These are phyloP conservation scores for Aeminium ludgeri DNA, from an alignment of 495 filamentous ascomycete genomes.

Conservation along the genomic window DNA sequence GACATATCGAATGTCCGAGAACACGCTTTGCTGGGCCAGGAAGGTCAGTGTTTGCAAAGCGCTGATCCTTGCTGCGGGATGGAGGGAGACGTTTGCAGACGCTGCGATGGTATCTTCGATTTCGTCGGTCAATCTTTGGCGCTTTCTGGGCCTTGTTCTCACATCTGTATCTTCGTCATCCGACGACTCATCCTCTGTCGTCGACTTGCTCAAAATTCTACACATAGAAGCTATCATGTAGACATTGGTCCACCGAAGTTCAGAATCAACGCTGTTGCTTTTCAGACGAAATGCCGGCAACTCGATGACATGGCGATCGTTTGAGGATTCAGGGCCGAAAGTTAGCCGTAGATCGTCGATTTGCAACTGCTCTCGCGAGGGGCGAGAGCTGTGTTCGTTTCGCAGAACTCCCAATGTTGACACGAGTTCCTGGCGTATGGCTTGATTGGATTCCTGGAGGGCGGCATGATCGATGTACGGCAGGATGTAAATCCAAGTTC, in stretches of 20 bases:
- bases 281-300: conserved; percentile 27
- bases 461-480: conserved; percentile 37
- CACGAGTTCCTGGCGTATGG: conserved; percentile 20
- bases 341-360: conserved; percentile 11
- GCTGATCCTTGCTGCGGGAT: neutral
- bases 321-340: neutral
- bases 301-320: neutral
- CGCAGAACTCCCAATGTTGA: conserved; percentile 18
- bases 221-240: conserved; percentile 35
- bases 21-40: conserved; percentile 30
- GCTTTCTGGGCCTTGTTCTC: conserved; percentile 8
- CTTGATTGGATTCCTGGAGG: conserved; percentile 13
- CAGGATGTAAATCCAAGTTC: conserved; percentile 50
- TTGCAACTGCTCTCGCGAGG: conserved; percentile 10
- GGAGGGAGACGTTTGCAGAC: neutral
- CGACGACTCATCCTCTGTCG: neutral
- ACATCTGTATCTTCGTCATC: conserved; percentile 1
- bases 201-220: conserved; percentile 18
- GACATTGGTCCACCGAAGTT: conserved; percentile 38
- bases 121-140: conserved; percentile 4
- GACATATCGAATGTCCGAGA: conserved; percentile 28
- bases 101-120: neutral
- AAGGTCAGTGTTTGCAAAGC: conserved; percentile 72
- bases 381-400: conserved; percentile 15
- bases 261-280: conserved; percentile 24